Evolutionary conservation across 768 basidiomycete species (phyloP).

Genomic region (Podaxis sp.): DNA sequence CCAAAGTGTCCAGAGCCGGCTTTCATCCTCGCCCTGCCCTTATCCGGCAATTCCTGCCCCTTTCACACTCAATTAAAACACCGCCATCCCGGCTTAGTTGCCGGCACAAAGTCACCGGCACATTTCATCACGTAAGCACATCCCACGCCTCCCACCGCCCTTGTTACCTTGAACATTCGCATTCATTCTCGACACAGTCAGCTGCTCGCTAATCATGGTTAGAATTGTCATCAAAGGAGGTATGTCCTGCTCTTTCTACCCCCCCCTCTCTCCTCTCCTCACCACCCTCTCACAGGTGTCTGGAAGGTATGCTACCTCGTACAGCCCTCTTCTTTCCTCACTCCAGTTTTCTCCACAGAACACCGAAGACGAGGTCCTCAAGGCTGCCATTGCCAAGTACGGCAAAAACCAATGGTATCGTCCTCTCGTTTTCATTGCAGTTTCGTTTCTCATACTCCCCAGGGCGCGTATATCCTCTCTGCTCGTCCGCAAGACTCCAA

Average conservation of each 20-base stretch:
- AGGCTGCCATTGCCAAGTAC: slow-evolving; percentile 97
- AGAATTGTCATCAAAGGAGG: slow-evolving; percentile 92
- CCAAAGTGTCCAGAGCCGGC: slow-evolving; percentile 5
- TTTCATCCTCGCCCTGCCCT: slow-evolving; percentile 20
- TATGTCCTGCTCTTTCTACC: slow-evolving; percentile 23
- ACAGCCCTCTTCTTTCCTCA: background rate
- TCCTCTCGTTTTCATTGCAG: background rate
- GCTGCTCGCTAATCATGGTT: slow-evolving; percentile 46
- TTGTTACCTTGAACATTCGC: background rate
- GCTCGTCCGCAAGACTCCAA: slow-evolving; percentile 96
- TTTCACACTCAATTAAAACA: slow-evolving; percentile 13
- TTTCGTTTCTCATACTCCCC: slow-evolving; percentile 4
- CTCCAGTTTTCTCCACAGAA: slow-evolving; percentile 45
- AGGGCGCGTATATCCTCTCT: slow-evolving; percentile 98
- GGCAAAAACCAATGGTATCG: slow-evolving; percentile 91
- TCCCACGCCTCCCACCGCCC: slow-evolving; percentile 9
- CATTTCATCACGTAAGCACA: background rate
- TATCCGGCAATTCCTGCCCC: slow-evolving; percentile 13
- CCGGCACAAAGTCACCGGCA: slow-evolving; percentile 18
- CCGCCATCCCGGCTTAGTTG: slow-evolving; percentile 18
- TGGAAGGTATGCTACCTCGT: slow-evolving; percentile 59
- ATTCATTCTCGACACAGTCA: background rate
- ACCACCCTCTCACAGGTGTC: slow-evolving; percentile 43
- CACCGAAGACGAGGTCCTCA: slow-evolving; percentile 97
- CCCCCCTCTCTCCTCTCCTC: slow-evolving; percentile 4